These are phyloP conservation scores for Metschnikowia drakensbergensis DNA, from an alignment of 805 yeast genomes.

Conservation along the genomic window DNA sequence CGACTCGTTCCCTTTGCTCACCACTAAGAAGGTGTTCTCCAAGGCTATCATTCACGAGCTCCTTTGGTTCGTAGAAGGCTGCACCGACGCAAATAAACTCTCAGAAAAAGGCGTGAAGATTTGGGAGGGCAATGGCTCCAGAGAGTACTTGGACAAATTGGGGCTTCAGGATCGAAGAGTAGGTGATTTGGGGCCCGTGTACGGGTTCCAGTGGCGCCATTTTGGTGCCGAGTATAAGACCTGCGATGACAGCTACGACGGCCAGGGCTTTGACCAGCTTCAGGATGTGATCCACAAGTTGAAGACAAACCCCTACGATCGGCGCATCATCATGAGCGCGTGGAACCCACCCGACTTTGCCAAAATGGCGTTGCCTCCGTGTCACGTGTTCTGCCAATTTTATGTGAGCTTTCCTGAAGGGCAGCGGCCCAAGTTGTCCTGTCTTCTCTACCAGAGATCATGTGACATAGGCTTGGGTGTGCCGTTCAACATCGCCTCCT, in stretches of 20 bases:
- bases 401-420: conserved; percentile 75
- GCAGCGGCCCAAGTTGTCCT: conserved; percentile 66
- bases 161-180: conserved; percentile 79
- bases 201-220: conserved; percentile 99
- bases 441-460: conserved; percentile 92
- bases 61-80: conserved; percentile 88
- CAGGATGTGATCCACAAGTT: conserved; percentile 73
- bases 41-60: conserved; percentile 86
- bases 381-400: conserved; percentile 95
- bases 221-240: conserved; percentile 91
- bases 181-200: conserved; percentile 97
- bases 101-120: conserved; percentile 87
- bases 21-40: conserved; percentile 89
- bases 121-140: conserved; percentile 98
- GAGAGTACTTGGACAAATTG: conserved; percentile 80
- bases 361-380: conserved; percentile 96
- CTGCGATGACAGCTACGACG: conserved; percentile 82
- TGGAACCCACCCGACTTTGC: conserved; percentile 98
- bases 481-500: conserved; percentile 96
- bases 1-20: conserved; percentile 78
- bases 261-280: conserved; percentile 88
- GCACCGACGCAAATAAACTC: conserved; percentile 79
- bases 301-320: conserved; percentile 86
- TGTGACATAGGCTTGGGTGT: conserved; percentile 99
- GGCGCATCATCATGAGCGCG: conserved; percentile 91